Evolutionary conservation across 2,329 filamentous ascomycete genomes (phyloP), one percentile per base, ranked within the genome.

Genomic region (Allantophomopsis lycopodina): DNA sequence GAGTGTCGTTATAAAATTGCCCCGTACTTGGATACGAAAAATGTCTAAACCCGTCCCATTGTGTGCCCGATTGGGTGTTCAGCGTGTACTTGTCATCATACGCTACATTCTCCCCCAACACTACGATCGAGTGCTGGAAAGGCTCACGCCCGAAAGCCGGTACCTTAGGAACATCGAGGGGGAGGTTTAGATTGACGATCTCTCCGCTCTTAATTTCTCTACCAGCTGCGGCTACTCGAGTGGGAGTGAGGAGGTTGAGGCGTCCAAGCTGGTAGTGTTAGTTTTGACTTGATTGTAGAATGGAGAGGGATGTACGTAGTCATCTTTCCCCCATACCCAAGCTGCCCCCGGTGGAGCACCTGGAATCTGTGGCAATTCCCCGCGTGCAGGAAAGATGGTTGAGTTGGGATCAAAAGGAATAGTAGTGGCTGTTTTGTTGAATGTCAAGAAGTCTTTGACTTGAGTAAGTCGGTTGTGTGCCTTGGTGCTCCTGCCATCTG

Each of bases 31-130:
- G 32, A 38, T 50, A 46, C 30, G 50, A 44, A 7, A 54, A 45
- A 35, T 71, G 68, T 40, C 70, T 59, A 18, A 73, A 54, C 0
- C 69, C 69, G 46, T 74, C 71, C 70, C 70, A 76, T 52, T 76
- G 72, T 34, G 65, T 70, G 31, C 68, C 70, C 7, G 63, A 63
- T 53, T 76, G 73, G 0, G 71, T 68, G 53, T 77, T 77, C 47
- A 76, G 69, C 0, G 61, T 63, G 63, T 72, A 71, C 21, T 67
- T 58, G 53, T 79, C 74, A 50, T 79, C 76, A 50, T 79, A 77
- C 18, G 76, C 52, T n/a, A 46, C 2, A 2, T 46, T 46, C 0
- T 46, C 41, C 2, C 37, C 35, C 30, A 55, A 44, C 36, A 42
- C n/a, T 40, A 52, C 52, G 36, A 57, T 55, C 14, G 50, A 47